Conservation (phyloP, 164 flowering plant species). For the Chloranthus sessilifolius region DNA sequence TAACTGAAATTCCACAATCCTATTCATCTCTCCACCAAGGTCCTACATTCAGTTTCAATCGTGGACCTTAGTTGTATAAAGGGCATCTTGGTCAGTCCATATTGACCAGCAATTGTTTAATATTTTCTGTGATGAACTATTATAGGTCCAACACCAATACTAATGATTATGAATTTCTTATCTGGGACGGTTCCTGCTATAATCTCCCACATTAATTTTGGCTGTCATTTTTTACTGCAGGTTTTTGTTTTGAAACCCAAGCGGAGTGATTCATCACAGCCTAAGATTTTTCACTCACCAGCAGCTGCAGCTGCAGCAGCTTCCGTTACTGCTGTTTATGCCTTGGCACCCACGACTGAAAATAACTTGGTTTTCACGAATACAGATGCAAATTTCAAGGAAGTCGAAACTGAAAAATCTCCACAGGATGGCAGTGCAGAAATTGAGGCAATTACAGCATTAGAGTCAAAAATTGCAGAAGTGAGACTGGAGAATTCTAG, state of each 20-base stretch:
- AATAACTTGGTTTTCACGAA: slow-evolving; percentile 27
- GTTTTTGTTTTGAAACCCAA: slow-evolving; percentile 74
- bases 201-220: neutral
- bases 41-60: too few species aligned
- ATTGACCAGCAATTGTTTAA: too few species aligned
- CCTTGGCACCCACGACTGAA: slow-evolving; percentile 42
- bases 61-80: too few species aligned
- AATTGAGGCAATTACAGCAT: slow-evolving; percentile 31
- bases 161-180: too few species aligned
- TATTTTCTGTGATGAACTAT: too few species aligned
- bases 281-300: slow-evolving; percentile 84
- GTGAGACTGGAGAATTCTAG: slow-evolving; percentile 47
- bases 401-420: slow-evolving; percentile 17
- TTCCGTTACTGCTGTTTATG: slow-evolving; percentile 94
- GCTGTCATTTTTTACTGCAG: slow-evolving; percentile 27
- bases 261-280: slow-evolving; percentile 48
- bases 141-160: too few species aligned
- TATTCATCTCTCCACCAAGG: too few species aligned
- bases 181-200: neutral
- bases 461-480: slow-evolving; percentile 46
- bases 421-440: slow-evolving; percentile 27
- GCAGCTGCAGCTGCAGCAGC: slow-evolving; percentile 99
- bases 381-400: slow-evolving; percentile 22
- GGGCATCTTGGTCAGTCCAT: too few species aligned
- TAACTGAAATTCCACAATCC: too few species aligned